Conservation (phyloP, 2,329 filamentous ascomycete genomes). For the Boeremia exigua region DNA sequence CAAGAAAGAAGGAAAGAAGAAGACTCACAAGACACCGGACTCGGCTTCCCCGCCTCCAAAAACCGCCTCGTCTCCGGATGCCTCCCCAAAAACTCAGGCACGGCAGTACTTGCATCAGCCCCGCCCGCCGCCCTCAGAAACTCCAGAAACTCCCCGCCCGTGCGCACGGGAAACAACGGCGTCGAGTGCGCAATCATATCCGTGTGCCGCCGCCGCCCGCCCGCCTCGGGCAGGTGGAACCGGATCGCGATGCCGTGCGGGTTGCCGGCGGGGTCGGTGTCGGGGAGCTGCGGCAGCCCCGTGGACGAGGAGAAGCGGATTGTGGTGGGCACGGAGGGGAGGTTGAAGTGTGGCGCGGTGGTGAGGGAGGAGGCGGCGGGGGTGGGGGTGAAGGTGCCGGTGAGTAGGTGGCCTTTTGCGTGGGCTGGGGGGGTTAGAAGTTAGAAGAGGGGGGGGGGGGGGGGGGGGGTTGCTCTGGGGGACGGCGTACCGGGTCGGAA, state of each 20-base stretch:
- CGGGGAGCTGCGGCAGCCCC: slow-evolving; percentile 58
- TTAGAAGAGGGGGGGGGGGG: neutral
- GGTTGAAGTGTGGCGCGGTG: slow-evolving; percentile 57
- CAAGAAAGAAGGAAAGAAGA: neutral
- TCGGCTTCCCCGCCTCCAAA: slow-evolving; percentile 57
- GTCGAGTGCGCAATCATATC: slow-evolving; percentile 63
- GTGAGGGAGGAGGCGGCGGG: slow-evolving; percentile 53
- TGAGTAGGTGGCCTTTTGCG: slow-evolving; percentile 60
- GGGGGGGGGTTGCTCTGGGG: too few relatives aligned
- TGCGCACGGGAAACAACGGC: slow-evolving; percentile 59
- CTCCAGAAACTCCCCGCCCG: slow-evolving; percentile 60
- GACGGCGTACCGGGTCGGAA: slow-evolving; percentile 42
- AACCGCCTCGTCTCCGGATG: slow-evolving; percentile 59
- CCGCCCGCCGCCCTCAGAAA: slow-evolving; percentile 53
- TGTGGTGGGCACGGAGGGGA: slow-evolving; percentile 53
- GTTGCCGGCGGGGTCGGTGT: slow-evolving; percentile 56
- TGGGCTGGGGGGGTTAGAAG: slow-evolving; percentile 52
- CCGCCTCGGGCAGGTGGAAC: slow-evolving; percentile 56
- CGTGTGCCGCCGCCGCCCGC: slow-evolving; percentile 56
- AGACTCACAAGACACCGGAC: slow-evolving; percentile 50
- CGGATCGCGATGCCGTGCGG: slow-evolving; percentile 56
- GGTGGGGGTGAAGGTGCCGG: slow-evolving; percentile 60
- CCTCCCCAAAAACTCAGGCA: slow-evolving; percentile 53
- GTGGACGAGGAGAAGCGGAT: slow-evolving; percentile 61
- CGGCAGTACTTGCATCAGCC: slow-evolving; percentile 35